phyloP scores from a whole-genome alignment of 1,139 yeast genomes.

The Blastobotrys buckinghamii region DNA sequence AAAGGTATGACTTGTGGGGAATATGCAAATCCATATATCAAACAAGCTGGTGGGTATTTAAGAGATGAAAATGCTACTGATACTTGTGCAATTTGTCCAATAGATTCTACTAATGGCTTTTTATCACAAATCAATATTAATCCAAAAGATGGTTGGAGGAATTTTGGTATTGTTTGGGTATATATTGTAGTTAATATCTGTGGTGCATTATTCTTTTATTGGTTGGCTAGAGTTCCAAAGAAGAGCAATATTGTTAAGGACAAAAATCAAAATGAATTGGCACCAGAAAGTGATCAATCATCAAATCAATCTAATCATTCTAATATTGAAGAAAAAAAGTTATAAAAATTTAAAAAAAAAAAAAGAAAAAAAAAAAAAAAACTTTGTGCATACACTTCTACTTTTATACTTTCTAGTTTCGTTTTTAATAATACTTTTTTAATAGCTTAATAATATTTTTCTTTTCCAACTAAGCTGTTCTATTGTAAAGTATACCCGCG shows the following conservation, averaged over 20 bases:
- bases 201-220: conserved; percentile 53
- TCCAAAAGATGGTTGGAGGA: conserved; percentile 48
- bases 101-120: conserved; percentile 48
- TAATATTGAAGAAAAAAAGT: too few relatives aligned
- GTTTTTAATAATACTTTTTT: too few relatives aligned
- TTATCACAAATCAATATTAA: conserved; percentile 40
- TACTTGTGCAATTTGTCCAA: conserved; percentile 55
- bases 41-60: conserved; percentile 46
- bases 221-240: conserved; percentile 73
- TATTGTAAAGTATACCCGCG: too few relatives aligned
- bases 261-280: neutral
- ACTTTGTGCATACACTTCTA: too few relatives aligned
- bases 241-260: conserved; percentile 25
- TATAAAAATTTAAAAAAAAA: too few relatives aligned
- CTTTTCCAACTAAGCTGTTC: too few relatives aligned
- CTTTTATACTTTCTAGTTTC: too few relatives aligned
- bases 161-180: conserved; percentile 51
- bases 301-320: too few relatives aligned
- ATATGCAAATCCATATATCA: conserved; percentile 40
- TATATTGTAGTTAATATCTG: conserved; percentile 47
- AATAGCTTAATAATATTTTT: too few relatives aligned
- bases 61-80: conserved; percentile 44
- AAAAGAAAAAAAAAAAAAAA: too few relatives aligned
- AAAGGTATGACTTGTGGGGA: conserved; percentile 53
- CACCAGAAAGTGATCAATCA: too few relatives aligned